Evolutionary conservation across 2,329 filamentous ascomycete species (phyloP).

Genomic region (Blastomyces emzantsi): DNA sequence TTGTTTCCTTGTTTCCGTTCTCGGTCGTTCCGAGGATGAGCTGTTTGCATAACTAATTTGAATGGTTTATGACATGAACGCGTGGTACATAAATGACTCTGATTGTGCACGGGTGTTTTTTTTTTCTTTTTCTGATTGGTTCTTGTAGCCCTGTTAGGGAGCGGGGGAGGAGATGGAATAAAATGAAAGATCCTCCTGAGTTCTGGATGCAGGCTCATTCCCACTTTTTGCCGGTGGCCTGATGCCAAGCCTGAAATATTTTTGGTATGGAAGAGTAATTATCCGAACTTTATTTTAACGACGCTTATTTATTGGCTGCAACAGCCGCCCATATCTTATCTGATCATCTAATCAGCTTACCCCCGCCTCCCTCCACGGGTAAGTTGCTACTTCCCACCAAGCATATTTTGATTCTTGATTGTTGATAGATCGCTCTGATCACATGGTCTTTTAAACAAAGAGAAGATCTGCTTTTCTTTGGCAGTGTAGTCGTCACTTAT

Average conservation of each 20-base stretch:
- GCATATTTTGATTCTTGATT: neutral
- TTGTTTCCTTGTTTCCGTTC: too few relatives aligned
- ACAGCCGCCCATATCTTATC: neutral
- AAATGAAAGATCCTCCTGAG: too few relatives aligned
- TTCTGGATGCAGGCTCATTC: neutral
- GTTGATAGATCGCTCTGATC: neutral
- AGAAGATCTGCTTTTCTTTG: neutral
- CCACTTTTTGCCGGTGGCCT: neutral
- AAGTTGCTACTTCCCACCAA: neutral
- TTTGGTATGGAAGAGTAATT: neutral
- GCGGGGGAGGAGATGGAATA: too few relatives aligned
- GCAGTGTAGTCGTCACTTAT: neutral
- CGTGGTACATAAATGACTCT: too few relatives aligned
- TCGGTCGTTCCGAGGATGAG: too few relatives aligned
- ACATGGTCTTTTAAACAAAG: neutral
- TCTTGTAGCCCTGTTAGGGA: too few relatives aligned
- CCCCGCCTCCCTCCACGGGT: too few relatives aligned
- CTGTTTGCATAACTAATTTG: too few relatives aligned
- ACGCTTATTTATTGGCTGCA: neutral
- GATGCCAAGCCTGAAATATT: neutral
- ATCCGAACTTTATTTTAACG: neutral
- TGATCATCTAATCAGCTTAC: slow-evolving; percentile 1
- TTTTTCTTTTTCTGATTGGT: too few relatives aligned
- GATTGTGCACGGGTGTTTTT: too few relatives aligned
- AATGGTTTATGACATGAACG: too few relatives aligned